Evolutionary conservation across 192 early-diverging fungal genomes (phyloP).

Genomic region (Coemansia sp.): DNA sequence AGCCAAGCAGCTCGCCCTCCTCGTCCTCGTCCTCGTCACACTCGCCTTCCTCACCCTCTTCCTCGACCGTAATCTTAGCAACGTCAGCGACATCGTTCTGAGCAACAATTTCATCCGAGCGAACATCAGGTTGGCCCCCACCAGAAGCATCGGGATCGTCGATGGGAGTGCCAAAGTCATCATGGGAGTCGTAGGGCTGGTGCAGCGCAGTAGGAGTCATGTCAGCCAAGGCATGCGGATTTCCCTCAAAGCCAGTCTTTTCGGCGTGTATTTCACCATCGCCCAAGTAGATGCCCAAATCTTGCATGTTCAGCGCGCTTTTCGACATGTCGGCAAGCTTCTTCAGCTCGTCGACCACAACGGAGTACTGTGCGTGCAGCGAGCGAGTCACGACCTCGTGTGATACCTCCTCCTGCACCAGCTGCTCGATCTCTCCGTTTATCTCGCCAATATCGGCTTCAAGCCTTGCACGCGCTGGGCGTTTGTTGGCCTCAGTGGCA

Average conservation of each 20-base stretch:
- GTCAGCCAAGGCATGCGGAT: constrained; percentile 8
- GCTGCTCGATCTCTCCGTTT: constrained; percentile 34
- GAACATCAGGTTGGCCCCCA: background rate
- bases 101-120: constrained; percentile 2
- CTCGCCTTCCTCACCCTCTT: constrained; percentile 38
- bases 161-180: constrained; percentile 24
- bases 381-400: constrained; percentile 24
- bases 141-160: constrained; percentile 16
- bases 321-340: constrained; percentile 39
- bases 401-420: constrained; percentile 34
- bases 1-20: constrained; percentile 41
- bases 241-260: constrained; percentile 13
- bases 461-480: constrained; percentile 24
- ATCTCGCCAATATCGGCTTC: constrained; percentile 27
- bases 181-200: constrained; percentile 15
- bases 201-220: constrained; percentile 31
- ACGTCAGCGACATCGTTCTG: constrained; percentile 6
- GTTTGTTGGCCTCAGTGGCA: constrained; percentile 39
- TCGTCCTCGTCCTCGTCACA: constrained; percentile 29
- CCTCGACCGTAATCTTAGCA: background rate
- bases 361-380: constrained; percentile 33
- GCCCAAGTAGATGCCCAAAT: constrained; percentile 40
- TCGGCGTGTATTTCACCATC: constrained; percentile 25
- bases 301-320: constrained; percentile 45
- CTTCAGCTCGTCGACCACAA: constrained; percentile 26